Evolutionary conservation across 176 grass and related monocot genomes (phyloP).

Genomic region (Olyra latifolia): DNA sequence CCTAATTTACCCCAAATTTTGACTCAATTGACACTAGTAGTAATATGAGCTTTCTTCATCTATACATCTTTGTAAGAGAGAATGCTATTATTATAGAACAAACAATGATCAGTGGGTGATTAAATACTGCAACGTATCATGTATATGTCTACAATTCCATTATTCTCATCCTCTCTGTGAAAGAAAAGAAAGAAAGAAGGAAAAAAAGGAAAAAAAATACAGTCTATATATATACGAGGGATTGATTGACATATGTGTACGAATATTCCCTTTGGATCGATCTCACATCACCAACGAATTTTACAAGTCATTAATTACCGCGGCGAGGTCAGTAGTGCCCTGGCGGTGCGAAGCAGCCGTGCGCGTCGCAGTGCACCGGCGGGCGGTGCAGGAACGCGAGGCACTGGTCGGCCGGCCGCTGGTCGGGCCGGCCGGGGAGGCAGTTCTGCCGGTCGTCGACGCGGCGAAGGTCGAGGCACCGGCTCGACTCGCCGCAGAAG

Average conservation of each 20-base stretch:
- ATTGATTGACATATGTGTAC: constrained; percentile 9
- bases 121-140: constrained; percentile 26
- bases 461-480: constrained; percentile 46
- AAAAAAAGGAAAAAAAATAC: constrained; percentile 34
- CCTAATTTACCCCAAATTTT: background rate
- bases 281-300: constrained; percentile 25
- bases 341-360: constrained; percentile 57
- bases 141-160: constrained; percentile 42
- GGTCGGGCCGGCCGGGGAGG: constrained; percentile 57
- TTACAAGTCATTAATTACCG: constrained; percentile 34
- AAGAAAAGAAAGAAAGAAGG: background rate
- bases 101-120: constrained; percentile 25
- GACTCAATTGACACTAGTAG: background rate
- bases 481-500: constrained; percentile 64
- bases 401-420: constrained; percentile 59
- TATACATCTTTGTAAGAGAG: background rate
- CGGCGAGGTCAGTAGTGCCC: constrained; percentile 45
- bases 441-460: constrained; percentile 75
- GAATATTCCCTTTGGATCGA: background rate
- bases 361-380: constrained; percentile 57
- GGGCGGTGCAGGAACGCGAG: constrained; percentile 65
- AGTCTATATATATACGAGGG: constrained; percentile 56
- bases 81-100: background rate
- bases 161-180: constrained; percentile 42
- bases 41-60: background rate